Evolutionary conservation across 2,329 filamentous ascomycete genomes (phyloP).

Genomic region (Aspergillus costaricaensis): DNA sequence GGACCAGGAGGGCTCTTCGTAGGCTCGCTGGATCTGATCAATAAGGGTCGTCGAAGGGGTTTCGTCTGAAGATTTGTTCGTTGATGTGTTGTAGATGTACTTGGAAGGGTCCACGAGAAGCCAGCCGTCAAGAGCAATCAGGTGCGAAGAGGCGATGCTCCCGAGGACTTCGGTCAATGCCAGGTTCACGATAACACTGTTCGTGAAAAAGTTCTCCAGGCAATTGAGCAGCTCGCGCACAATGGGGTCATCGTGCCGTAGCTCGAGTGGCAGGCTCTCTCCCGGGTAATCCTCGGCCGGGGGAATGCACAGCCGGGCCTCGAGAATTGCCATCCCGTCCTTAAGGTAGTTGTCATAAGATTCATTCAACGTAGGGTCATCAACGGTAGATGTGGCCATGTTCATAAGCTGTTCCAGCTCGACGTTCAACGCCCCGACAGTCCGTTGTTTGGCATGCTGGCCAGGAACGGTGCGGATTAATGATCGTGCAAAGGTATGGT

Average conservation of each 20-base stretch:
- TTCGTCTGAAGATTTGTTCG: slow-evolving; percentile 7
- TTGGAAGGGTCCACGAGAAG: slow-evolving; percentile 71
- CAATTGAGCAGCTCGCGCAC: slow-evolving; percentile 57
- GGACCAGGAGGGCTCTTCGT: slow-evolving; percentile 51
- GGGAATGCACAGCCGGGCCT: slow-evolving; percentile 39
- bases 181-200: slow-evolving; percentile 88
- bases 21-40: slow-evolving; percentile 31
- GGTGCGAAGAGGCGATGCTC: slow-evolving; percentile 79
- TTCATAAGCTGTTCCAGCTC: slow-evolving; percentile 42
- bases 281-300: slow-evolving; percentile 31
- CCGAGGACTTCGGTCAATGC: slow-evolving; percentile 81
- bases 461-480: slow-evolving; percentile 61
- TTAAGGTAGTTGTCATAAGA: slow-evolving; percentile 49
- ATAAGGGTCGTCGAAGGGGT: slow-evolving; percentile 35
- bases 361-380: slow-evolving; percentile 41
- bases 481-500: slow-evolving; percentile 77
- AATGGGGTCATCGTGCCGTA: slow-evolving; percentile 64
- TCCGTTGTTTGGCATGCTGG: slow-evolving; percentile 33
- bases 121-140: slow-evolving; percentile 88
- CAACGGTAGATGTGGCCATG: slow-evolving; percentile 40
- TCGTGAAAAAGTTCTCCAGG: slow-evolving; percentile 79
- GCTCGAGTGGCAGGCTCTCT: slow-evolving; percentile 64
- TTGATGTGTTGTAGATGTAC: slow-evolving; percentile 53
- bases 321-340: slow-evolving; percentile 56
- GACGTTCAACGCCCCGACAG: slow-evolving; percentile 43